Evolutionary conservation across 148 eudicot species (phyloP), one percentile per base, ranked within the genome.

Genomic region (Suaeda aralocaspica): DNA sequence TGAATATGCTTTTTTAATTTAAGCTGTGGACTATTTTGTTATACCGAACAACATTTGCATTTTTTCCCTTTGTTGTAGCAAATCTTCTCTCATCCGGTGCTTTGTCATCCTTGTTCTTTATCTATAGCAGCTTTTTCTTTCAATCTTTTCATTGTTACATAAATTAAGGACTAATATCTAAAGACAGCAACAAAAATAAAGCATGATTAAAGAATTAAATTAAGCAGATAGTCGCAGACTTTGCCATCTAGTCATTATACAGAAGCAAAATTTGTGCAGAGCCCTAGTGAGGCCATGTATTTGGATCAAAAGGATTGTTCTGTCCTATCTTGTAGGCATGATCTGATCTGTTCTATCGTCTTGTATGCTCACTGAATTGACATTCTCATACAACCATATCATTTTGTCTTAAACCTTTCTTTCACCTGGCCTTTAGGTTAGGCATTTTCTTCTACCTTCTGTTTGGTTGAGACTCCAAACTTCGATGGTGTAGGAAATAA

Each of bases 391-490:
- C 15, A 6, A 30, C 45, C 45, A 72, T 59, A 24, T 61, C 1
- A 10, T 15, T 25, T 34, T 44, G 14, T 10, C 7, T 28, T 33
- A 14, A 36, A 34, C 56, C 51, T 64, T 76, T 59, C 70, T 76
- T 41, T 16, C 36, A 28, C 21, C 34, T 65, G 60, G 52, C 30
- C 50, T 41, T n/a, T 33, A n/a, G 34, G 28, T 44, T 61, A 77
- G 72, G 33, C 16, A 22, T 34, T 72, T 48, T 59, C 29, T 29
- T 51, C 21, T 11, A 25, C 52, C 34, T 41, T 72, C 51, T 50
- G 64, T 6, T 51, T 41, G 68, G 24, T 22, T 49, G 66, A 65
- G 59, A 22, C 72, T 62, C 66, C 50, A 25, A 59, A 25, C 25
- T 64, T 18, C 26, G 57, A 10, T 59, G 24, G 57, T 65, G 67